Evolutionary conservation across 495 filamentous ascomycete species (phyloP).

Genomic region (Neurospora pannonica): DNA sequence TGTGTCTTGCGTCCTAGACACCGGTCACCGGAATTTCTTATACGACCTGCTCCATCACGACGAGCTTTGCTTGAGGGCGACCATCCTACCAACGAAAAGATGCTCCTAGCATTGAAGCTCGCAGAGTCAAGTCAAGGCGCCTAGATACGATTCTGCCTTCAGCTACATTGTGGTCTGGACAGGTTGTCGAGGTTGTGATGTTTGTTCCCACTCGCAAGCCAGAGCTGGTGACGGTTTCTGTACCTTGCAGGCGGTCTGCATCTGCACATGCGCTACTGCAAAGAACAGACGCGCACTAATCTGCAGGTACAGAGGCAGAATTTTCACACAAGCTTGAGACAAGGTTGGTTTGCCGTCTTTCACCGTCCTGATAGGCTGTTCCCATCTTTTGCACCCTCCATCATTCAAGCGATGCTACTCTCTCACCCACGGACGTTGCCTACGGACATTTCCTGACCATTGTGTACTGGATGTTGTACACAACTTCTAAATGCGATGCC

Average conservation of each 20-base stretch:
- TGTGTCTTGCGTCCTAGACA: neutral
- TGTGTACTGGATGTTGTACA: neutral
- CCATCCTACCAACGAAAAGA: neutral
- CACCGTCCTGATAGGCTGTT: neutral
- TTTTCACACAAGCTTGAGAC: neutral
- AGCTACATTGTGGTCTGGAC: neutral
- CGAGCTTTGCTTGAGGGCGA: neutral
- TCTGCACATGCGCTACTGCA: neutral
- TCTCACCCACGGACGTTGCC: neutral
- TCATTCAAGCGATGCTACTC: neutral
- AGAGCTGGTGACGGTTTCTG: neutral
- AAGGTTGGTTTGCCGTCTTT: neutral
- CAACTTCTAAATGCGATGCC: neutral
- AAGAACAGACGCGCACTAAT: neutral
- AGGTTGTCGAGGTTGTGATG: neutral
- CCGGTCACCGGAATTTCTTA: neutral
- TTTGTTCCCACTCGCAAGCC: neutral
- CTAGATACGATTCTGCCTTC: neutral
- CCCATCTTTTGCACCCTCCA: neutral
- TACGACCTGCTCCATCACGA: neutral
- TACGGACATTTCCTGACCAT: neutral
- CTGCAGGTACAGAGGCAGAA: neutral
- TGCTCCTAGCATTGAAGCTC: neutral
- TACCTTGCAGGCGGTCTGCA: neutral
- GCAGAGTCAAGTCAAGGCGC: neutral